Evolutionary conservation across 352 stramenopile species (phyloP), one percentile per base, ranked within the genome.

Genomic region (Thalassiosira gravida): DNA sequence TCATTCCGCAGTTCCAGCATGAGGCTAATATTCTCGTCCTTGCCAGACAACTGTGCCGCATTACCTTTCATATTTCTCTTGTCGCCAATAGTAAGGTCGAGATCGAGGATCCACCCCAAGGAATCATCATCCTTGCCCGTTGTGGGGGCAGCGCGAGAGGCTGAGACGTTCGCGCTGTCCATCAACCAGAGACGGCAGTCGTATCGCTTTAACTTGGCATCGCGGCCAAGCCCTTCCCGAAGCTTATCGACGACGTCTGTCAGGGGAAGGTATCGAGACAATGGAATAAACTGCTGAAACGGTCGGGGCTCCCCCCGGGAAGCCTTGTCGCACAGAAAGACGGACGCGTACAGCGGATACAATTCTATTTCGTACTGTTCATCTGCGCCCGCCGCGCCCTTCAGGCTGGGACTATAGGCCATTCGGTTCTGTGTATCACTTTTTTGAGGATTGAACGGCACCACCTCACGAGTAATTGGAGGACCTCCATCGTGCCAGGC

Each of bases 401-500:
- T 70, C 29, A 32, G 35, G 5, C 32, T 57, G 16, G 68, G 62
- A 22, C 59, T 69, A 22, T 67, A 71, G 47, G 57, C 79, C 32
- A 85, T 79, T 3, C 68, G 20, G 14, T 65, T 61, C 20, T 72
- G 46, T 22, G 56, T 57, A 16, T 39, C 59, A 39, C 24, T 66
- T 47, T 73, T 67, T 52, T 50, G 56, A 50, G 59, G 27, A 27
- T 74, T 52, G 32, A 77, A 89, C 8, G 74, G 81, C 8, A 92
- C 87, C 46, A 94, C 87, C 27, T 47, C 67, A 13, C 90, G 80
- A 74, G 84, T 55, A 50, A 94, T 92, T 2, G 85, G 87, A 49
- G 90, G 87, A 49, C 88, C 90, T 22, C 87, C 88, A 75, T 93
- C 90, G 56, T 94, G 90, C 90, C 90, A 94, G 14, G 85, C 85